Evolutionary conservation across 345 rosid genomes (phyloP).

Genomic region (Pistacia vera): DNA sequence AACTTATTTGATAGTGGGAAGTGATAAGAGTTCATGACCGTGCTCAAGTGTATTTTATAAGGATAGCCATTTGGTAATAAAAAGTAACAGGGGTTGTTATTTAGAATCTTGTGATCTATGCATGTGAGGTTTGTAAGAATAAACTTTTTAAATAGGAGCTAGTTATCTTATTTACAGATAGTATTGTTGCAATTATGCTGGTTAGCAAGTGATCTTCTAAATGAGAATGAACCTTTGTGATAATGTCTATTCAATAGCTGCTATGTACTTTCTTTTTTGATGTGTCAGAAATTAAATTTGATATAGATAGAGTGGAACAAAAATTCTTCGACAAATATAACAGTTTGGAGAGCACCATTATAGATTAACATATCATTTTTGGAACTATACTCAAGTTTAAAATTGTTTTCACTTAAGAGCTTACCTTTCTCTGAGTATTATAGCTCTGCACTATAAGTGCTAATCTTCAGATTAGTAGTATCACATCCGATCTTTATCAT

Average conservation of each 20-base stretch:
- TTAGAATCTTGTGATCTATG: background rate
- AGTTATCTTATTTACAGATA: background rate
- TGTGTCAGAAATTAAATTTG: background rate
- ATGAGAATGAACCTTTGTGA: no score
- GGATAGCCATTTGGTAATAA: background rate
- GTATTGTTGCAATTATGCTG: background rate
- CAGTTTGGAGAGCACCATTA: slow-evolving; percentile 9
- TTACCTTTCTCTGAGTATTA: no score
- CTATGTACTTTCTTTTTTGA: background rate
- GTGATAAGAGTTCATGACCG: background rate
- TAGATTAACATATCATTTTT: no score
- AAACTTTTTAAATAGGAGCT: background rate
- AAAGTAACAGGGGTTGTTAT: background rate
- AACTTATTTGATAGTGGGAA: background rate
- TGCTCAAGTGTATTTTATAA: background rate
- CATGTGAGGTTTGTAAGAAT: background rate
- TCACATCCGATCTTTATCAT: no score
- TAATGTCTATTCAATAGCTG: no score
- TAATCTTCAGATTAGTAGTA: no score
- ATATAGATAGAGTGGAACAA: background rate
- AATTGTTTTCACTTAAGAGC: no score
- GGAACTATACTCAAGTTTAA: no score
- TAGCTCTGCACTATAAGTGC: no score
- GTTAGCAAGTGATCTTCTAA: background rate
- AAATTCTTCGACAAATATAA: background rate